Evolutionary conservation across 140 eudicot genomes (phyloP).

Genomic region (Oenanthe javanica): DNA sequence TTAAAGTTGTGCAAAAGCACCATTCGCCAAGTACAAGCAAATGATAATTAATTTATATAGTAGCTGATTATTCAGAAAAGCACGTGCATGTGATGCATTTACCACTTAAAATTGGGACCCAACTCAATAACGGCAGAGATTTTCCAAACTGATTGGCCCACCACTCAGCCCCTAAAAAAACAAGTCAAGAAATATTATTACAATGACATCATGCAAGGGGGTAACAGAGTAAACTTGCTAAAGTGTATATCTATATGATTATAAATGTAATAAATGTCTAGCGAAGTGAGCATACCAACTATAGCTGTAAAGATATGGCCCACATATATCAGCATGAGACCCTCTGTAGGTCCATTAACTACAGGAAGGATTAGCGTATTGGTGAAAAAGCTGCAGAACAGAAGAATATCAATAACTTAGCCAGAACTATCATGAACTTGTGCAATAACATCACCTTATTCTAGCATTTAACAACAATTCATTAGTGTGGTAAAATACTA

Average conservation of each 20-base stretch:
- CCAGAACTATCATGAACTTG: background rate
- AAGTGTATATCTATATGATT: background rate
- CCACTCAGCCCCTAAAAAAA: conserved; percentile 80
- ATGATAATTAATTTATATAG: background rate
- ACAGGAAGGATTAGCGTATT: conserved; percentile 90
- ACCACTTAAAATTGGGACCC: conserved; percentile 85
- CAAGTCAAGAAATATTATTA: background rate
- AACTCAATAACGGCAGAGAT: conserved; percentile 69
- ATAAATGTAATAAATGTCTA: background rate
- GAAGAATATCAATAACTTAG: background rate
- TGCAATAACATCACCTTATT: background rate
- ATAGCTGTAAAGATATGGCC: conserved; percentile 71
- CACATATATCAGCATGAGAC: conserved; percentile 81
- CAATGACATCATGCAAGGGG: background rate
- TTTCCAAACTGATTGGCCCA: conserved; percentile 87
- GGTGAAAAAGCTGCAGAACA: conserved; percentile 71
- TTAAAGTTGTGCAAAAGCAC: background rate
- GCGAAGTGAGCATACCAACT: conserved; percentile 56
- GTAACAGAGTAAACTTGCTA: background rate
- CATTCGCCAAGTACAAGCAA: background rate
- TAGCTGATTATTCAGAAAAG: conserved; percentile 2
- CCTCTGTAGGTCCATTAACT: conserved; percentile 94
- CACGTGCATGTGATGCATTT: conserved; percentile 3
- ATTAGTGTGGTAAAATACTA: background rate
- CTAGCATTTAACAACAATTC: background rate